A percentile compares a stretch with the other conserved stretches of the same genome.
These are phyloP conservation scores for Podila epigama DNA, from an alignment of 192 early-diverging fungal species.

Conservation along the genomic window DNA sequence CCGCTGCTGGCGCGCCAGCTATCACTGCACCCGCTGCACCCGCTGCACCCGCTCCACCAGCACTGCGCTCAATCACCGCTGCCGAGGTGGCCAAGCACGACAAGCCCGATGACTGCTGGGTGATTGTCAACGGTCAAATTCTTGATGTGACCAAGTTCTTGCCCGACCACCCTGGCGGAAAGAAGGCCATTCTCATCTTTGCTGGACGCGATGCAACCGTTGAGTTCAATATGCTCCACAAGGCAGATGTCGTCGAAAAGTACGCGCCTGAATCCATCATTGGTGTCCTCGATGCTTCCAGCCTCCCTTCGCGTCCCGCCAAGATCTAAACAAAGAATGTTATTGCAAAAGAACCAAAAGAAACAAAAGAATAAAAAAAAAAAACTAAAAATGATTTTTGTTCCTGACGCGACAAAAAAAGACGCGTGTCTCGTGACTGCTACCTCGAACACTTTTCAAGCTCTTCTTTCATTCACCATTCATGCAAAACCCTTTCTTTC, in stretches of 20 bases:
- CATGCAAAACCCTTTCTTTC: neutral
- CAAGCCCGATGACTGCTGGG: conserved; percentile 85
- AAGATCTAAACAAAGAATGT: conserved; percentile 26
- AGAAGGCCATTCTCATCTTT: conserved; percentile 85
- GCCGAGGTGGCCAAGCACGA: conserved; percentile 90
- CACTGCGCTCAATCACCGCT: conserved; percentile 61
- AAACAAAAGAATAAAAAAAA: no score
- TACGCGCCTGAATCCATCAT: conserved; percentile 59
- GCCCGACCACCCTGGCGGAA: conserved; percentile 84
- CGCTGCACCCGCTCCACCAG: conserved; percentile 39
- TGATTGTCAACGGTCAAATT: conserved; percentile 84
- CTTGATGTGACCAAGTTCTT: conserved; percentile 81
- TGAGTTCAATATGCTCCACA: conserved; percentile 88
- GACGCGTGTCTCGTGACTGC: neutral
- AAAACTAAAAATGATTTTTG: no score
- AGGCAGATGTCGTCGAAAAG: conserved; percentile 80
- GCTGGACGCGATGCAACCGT: conserved; percentile 87
- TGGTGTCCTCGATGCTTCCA: conserved; percentile 28
- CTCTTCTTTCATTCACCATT: neutral
- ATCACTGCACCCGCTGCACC: conserved; percentile 5
- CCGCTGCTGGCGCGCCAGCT: no score
- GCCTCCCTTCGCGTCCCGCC: conserved; percentile 43
- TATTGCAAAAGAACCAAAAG: no score
- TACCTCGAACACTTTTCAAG: no score
- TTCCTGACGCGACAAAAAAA: neutral